A percentile compares a stretch with the other conserved stretches of the same genome.
phyloP scores from a whole-genome alignment of 1,284 basidiomycete species.

The Naganishia cerealis region DNA sequence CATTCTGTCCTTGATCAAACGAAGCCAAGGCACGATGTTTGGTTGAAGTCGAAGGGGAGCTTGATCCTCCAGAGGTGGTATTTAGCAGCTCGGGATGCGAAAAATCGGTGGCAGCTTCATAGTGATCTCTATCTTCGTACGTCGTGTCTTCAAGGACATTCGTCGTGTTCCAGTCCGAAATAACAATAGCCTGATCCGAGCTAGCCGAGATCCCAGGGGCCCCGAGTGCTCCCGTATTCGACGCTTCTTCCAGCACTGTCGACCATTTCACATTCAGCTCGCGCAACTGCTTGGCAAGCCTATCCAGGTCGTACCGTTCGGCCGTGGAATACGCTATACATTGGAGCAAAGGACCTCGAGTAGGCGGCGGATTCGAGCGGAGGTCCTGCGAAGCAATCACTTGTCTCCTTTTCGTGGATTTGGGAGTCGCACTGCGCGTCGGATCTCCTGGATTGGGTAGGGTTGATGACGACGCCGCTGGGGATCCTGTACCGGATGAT shows the following conservation, averaged over 20 bases:
- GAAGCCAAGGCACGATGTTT: constrained; percentile 13
- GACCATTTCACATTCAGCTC: constrained; percentile 26
- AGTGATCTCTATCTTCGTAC: constrained; percentile 21
- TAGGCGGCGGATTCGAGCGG: constrained; percentile 47
- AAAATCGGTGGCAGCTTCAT: constrained; percentile 8
- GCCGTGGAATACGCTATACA: constrained; percentile 55
- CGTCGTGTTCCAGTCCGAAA: constrained; percentile 33
- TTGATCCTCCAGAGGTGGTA: background rate
- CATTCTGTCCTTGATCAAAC: constrained; percentile 61
- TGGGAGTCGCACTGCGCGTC: constrained; percentile 34
- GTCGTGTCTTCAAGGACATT: constrained; percentile 24
- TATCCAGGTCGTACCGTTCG: constrained; percentile 49
- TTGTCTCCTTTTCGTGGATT: constrained; percentile 53
- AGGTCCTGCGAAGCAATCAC: constrained; percentile 52
- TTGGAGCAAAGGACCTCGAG: constrained; percentile 52
- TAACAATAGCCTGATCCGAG: constrained; percentile 35
- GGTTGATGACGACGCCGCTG: background rate
- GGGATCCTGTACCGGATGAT: constrained; percentile 12
- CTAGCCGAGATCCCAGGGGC: constrained; percentile 24
- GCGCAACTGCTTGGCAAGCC: constrained; percentile 38
- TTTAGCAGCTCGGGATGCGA: background rate
- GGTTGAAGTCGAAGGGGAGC: background rate
- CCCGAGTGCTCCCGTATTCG: constrained; percentile 21
- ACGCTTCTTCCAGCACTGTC: constrained; percentile 23
- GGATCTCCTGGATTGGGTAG: background rate